phyloP scores from a whole-genome alignment of 139 green algal genomes.

The Chlamydomonas urium region DNA sequence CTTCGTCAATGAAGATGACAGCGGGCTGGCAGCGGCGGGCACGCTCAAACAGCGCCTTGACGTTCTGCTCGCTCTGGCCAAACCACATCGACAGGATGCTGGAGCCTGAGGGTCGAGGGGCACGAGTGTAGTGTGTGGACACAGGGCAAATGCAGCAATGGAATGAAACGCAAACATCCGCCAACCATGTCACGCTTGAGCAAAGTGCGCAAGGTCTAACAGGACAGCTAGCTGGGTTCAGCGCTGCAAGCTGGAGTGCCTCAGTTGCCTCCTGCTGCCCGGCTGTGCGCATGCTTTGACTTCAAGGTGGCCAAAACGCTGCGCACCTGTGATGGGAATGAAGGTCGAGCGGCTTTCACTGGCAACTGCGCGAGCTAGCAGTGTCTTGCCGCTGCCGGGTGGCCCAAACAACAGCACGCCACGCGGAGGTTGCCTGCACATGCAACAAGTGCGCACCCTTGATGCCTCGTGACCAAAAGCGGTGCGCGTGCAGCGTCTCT shows the following conservation, averaged over 20 bases:
- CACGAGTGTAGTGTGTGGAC: too few species aligned
- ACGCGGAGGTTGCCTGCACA: constrained; percentile 27
- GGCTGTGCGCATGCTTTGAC: too few species aligned
- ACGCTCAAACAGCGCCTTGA: constrained; percentile 44
- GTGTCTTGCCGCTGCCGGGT: constrained; percentile 44
- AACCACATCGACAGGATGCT: constrained; percentile 22
- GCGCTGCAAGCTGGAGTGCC: too few species aligned
- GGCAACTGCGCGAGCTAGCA: constrained; percentile 43
- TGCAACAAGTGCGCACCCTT: not conserved
- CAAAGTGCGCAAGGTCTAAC: too few species aligned
- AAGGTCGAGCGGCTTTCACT: constrained; percentile 38
- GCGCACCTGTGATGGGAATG: constrained; percentile 28
- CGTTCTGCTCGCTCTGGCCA: constrained; percentile 26
- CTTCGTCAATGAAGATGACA: constrained; percentile 52
- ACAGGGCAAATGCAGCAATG: too few species aligned
- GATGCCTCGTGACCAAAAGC: not conserved
- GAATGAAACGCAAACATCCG: too few species aligned
- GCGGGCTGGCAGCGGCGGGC: constrained; percentile 29
- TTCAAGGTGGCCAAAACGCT: too few species aligned
- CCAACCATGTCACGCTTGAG: too few species aligned
- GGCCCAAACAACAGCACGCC: constrained; percentile 46
- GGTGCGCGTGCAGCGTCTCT: too few species aligned
- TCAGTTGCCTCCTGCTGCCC: too few species aligned
- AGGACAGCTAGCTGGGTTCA: too few species aligned
- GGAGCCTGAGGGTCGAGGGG: constrained; percentile 11